Percentiles rank a stretch among this genome's conserved stretches.
These are phyloP conservation scores for Cryphonectria parasitica DNA, from an alignment of 2,329 filamentous ascomycete species.

Conservation along the genomic window DNA sequence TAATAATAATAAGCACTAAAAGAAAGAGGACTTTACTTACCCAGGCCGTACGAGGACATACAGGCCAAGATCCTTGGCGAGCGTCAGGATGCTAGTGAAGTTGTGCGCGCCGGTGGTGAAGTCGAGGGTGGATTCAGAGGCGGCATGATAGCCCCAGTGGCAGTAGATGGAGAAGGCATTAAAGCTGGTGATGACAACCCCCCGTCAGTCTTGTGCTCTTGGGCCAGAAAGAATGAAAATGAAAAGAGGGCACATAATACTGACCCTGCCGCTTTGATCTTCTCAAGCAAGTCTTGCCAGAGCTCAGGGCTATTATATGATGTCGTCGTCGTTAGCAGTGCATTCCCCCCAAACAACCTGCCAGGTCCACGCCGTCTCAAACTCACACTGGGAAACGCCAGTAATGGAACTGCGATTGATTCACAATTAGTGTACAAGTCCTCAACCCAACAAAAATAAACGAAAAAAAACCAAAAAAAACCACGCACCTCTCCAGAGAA, in stretches of 20 bases:
- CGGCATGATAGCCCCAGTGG: conserved; percentile 47
- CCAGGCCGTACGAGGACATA: conserved; percentile 62
- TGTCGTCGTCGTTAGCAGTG: neutral
- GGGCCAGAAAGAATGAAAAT: no score
- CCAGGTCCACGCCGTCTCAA: neutral
- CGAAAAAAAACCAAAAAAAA: no score
- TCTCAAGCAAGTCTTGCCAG: conserved; percentile 48
- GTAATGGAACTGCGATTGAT: conserved; percentile 43
- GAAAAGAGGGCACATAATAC: neutral
- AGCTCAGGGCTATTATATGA: conserved; percentile 37
- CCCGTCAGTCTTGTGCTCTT: neutral
- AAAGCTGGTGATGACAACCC: conserved; percentile 36
- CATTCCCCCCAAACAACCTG: neutral
- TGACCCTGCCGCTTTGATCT: conserved; percentile 47
- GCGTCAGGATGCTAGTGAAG: conserved; percentile 54
- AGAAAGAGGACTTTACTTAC: accelerated
- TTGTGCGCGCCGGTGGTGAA: conserved; percentile 58
- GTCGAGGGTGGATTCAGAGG: conserved; percentile 43
- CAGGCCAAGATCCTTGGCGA: conserved; percentile 57
- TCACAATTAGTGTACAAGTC: neutral
- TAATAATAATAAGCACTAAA: no score
- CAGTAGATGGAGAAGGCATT: conserved; percentile 49
- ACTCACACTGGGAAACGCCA: conserved; percentile 48
- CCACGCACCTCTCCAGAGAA: conserved; percentile 45
- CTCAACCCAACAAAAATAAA: no score